These are phyloP conservation scores for Lophiostoma macrostomum DNA, from an alignment of 495 filamentous ascomycete genomes.

Conservation along the genomic window DNA sequence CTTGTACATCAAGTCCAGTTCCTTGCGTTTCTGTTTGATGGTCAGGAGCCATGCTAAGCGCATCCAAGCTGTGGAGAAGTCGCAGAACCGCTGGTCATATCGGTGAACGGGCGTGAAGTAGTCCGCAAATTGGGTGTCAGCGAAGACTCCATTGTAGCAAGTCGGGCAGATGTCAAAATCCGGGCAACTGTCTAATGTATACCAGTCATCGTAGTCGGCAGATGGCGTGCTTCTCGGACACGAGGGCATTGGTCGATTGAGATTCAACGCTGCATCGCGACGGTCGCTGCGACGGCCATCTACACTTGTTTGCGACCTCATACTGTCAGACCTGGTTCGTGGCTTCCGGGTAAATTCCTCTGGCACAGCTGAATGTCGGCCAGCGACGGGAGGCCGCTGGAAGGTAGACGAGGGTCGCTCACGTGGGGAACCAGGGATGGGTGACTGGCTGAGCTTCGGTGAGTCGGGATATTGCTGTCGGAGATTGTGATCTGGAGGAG, in stretches of 20 bases:
- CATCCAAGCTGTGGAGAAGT: conserved; percentile 62
- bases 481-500: not conserved
- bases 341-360: conserved; percentile 22
- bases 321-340: conserved; percentile 16
- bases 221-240: conserved; percentile 54
- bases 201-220: conserved; percentile 60
- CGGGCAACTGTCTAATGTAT: conserved; percentile 55
- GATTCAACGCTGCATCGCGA: not conserved
- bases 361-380: conserved; percentile 10
- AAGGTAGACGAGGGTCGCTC: conserved; percentile 7
- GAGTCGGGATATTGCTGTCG: conserved; percentile 13
- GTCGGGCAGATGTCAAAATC: conserved; percentile 63
- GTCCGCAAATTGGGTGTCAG: conserved; percentile 51
- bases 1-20: conserved; percentile 55
- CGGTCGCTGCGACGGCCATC: conserved; percentile 23
- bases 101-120: conserved; percentile 50
- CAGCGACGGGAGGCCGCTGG: conserved; percentile 4
- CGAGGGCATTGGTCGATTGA: conserved; percentile 42
- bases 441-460: conserved; percentile 10
- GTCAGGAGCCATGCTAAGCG: conserved; percentile 66
- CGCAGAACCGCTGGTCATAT: conserved; percentile 51
- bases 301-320: conserved; percentile 24
- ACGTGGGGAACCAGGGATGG: conserved; percentile 9
- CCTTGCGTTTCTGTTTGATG: conserved; percentile 52
- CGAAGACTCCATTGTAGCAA: conserved; percentile 55